Evolutionary conservation across 805 yeast species (phyloP), one percentile per base, ranked within the genome.

Genomic region (Candida awuae): DNA sequence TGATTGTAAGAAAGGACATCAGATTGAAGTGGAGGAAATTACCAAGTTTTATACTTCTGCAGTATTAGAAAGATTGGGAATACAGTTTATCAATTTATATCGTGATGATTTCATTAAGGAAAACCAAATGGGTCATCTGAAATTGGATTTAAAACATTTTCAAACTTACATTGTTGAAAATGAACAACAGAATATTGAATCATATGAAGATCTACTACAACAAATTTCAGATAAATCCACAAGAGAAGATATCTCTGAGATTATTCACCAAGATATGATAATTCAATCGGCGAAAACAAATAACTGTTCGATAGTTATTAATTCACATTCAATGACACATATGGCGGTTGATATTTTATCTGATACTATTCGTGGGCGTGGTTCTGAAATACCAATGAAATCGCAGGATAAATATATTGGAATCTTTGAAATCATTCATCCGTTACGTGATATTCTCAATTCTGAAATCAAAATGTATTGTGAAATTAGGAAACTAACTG

Each of bases 361-460:
- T 0, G 59, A 84, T 39, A 80, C 94, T 0, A 87, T 86, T 5
- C 84, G 80, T 51, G 97, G 97, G 10, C 70, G 95, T 45, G 97
- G 96, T 0, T 67, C 81, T 2, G 69, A 68, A 25, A 70, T 88
- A 6, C 71, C 84, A 19, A 14, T 31, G 6, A 29, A 32, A 16
- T 32, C 22, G 8, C 38, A 51, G 54, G 54, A 53, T 5, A 50
- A 77, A 15, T 20, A 27, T 20, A 20, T 31, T 25, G 39, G 32
- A 7, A 27, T 12, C 28, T 19, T 41, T 22, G 68, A 70, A 27
- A 64, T 77, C 8, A 50, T 83, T 4, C 82, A 72, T 52, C 96
- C 96, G 1, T 59, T 86, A 37, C 67, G 87, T 32, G 96, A 87
- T 42, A 73, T 84, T 1, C 63, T 85, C n/a, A 63, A 65, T 19